Evolutionary conservation across 2,329 filamentous ascomycete species (phyloP), one percentile per base, ranked within the genome.

Genomic region (Penicillium griseofulvum): DNA sequence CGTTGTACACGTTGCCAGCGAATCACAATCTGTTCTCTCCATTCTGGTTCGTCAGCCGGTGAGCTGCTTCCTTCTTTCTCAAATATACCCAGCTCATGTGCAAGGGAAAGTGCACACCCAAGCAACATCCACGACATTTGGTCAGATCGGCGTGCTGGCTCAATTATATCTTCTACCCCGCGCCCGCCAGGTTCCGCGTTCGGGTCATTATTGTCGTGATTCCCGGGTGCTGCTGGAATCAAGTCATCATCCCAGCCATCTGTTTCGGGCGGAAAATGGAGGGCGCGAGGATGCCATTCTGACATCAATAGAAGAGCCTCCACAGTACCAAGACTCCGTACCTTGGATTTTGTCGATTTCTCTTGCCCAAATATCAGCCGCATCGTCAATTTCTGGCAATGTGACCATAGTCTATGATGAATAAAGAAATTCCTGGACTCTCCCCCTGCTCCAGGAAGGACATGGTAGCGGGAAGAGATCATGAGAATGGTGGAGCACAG

Each of bases 51-150:
- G 38, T 67, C 64, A 6, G 63, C 64, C 5, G 49, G 52, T 0
- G 52, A 56, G n/a, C 60, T 55, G 34, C 59, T 66, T 42, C 69
- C 70, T 36, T 73, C 69, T 31, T 77, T 72, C 47, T 80, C 74
- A 56, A 81, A 78, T n/a, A 83, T 70, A 2, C 80, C 76, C 24
- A 82, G 68, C 58, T 83, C 80, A 49, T 82, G 80, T 1, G 80
- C 77, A 12, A 84, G 70, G 3, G 80, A 80, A 24, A 81, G 63
- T 0, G 79, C 81, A 60, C 78, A 80, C 2, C 82, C 82, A 38
- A 84, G 75, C 19, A 83, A 62, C 78, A 83, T 84, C 82, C 82
- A 84, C 0, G 81, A 83, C 81, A 84, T 84, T 3, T 81, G 77
- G 61, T 83, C 81, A 0, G 80, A 83, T 52, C 79, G 71, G 55